Base-by-base conservation (phyloP, 192 early-diverging fungal species). In the Thamnidium elegans region DNA sequence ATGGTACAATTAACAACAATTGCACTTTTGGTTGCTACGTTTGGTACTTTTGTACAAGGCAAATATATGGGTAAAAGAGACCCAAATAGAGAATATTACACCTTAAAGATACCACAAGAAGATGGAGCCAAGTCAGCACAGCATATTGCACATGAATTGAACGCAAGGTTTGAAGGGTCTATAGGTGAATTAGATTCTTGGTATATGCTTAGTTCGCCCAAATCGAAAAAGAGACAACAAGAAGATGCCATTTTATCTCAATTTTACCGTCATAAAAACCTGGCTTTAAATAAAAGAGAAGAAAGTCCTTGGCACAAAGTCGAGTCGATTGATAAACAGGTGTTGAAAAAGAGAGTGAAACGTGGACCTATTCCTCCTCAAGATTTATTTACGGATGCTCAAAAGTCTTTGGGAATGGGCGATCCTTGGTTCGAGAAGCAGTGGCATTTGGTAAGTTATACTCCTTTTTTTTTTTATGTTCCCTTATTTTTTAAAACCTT, bases 351-450 rank as follows among this genome's bases (percentile, higher is more conserved):
- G 45, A 44, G 61, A 34, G 17, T 30, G 45, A 70, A 62, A 34
- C 61, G 68, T 23, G 62, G 54, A 5, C 61, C 52, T 23, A 42
- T 70, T 45, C 68, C 65, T 9, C 44, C 21, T 43, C 8, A 53
- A 51, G 31, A 45, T 19, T 14, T 42, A 43, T 42, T 70, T 3
- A 43, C 43, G 31, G 43, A 58, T 5, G 55, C 55, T 17, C 62
- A 58, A 52, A 30, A 63, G n/a, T 14, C 60, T 13, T 32, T 70
- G 32, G 69, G 69, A 31, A 88, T 92, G 17, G 42, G 42, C 15
- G 91, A 92, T 71, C 91, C 91, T 17, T 84, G 79, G 36, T 89
- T 92, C 54, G 13, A 20, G 42, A 69, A 81, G 20, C 91, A 92
- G 59, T 92, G 91, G 91, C 91, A 92, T 83, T 69, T 92, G 75